phyloP scores from a whole-genome alignment of 2,329 filamentous ascomycete genomes.

The Coniochaeta hoffmannii region DNA sequence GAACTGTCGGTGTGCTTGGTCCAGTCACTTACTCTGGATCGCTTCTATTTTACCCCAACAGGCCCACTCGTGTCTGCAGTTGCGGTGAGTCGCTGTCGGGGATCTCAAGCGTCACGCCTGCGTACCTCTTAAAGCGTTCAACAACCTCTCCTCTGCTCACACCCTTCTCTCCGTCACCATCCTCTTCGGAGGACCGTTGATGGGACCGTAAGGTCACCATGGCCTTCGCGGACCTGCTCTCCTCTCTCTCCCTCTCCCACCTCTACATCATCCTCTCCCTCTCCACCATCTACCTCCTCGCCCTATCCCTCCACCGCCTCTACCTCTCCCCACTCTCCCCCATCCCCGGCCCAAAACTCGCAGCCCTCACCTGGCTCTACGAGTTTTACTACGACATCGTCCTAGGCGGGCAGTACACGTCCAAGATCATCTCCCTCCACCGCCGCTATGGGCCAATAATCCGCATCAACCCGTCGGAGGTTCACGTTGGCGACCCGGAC shows the following conservation, averaged over 20 bases:
- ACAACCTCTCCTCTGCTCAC: not conserved
- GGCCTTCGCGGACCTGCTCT: not conserved
- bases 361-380: slow-evolving; percentile 21
- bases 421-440: slow-evolving; percentile 24
- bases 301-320: not conserved
- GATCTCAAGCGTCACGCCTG: not conserved
- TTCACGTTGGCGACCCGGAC: slow-evolving; percentile 23
- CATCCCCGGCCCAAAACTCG: slow-evolving; percentile 25
- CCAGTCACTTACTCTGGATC: no score
- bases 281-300: not conserved
- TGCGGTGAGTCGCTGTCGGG: no score
- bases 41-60: no score
- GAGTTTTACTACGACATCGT: slow-evolving; percentile 26
- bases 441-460: slow-evolving; percentile 26
- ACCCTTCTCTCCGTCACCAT: not conserved
- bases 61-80: no score
- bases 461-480: slow-evolving; percentile 23
- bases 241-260: not conserved
- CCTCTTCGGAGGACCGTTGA: not conserved
- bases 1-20: no score
- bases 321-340: slow-evolving; percentile 10
- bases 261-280: not conserved
- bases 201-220: not conserved
- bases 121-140: not conserved
- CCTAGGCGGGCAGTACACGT: slow-evolving; percentile 18